Evolutionary conservation across 306 rosid genomes (phyloP).

Genomic region (Prunus dulcis): DNA sequence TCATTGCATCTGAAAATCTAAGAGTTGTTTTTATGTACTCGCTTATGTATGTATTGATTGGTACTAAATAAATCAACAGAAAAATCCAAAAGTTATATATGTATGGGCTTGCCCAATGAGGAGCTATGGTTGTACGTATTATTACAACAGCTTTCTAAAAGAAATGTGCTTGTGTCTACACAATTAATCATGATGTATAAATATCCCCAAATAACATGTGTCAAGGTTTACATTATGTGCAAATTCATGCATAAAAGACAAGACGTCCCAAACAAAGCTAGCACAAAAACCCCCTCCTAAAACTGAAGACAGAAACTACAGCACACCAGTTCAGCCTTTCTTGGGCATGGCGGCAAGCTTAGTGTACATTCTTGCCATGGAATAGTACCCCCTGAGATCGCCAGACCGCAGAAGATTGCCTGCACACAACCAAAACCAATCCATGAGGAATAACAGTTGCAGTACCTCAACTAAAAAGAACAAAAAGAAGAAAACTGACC

Average conservation of each 20-base stretch:
- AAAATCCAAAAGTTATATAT: too few relatives aligned
- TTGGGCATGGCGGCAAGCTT: slow-evolving; percentile 98
- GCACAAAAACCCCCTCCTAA: not conserved
- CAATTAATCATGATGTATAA: not conserved
- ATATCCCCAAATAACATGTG: not conserved
- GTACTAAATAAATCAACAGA: too few relatives aligned
- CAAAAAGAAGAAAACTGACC: not conserved
- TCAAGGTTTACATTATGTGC: not conserved
- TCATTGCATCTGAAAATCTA: too few relatives aligned
- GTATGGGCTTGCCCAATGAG: not conserved
- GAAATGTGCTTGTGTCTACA: not conserved
- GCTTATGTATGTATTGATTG: too few relatives aligned
- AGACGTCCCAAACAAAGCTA: not conserved
- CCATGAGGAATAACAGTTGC: not conserved
- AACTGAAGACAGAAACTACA: not conserved
- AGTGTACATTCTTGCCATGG: slow-evolving; percentile 98
- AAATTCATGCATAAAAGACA: not conserved
- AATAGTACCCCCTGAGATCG: slow-evolving; percentile 78
- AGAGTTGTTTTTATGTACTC: not conserved
- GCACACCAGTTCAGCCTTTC: slow-evolving; percentile 59
- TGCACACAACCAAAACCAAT: slow-evolving; percentile 19
- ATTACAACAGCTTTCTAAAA: not conserved
- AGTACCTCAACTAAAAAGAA: not conserved
- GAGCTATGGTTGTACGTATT: not conserved
- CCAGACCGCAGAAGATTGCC: slow-evolving; percentile 95